Evolutionary conservation across 352 stramenopile genomes (phyloP).

Genomic region (Poterioochromonas sp.): DNA sequence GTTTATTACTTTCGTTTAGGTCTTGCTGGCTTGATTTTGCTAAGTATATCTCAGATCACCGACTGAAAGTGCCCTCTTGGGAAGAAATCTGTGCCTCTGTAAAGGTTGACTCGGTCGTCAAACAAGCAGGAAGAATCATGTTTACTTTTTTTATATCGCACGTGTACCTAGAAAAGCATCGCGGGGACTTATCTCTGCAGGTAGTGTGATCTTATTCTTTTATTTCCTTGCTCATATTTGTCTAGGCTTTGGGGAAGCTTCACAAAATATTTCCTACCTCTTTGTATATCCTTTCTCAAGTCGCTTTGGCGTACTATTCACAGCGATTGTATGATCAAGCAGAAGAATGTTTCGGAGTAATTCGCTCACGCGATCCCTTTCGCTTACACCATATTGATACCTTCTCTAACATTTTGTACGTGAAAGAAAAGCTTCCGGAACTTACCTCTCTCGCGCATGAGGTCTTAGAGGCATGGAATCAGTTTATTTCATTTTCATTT

Average conservation of each 20-base stretch:
- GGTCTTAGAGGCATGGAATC: slow-evolving; percentile 48
- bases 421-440: slow-evolving; percentile 62
- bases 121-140: neutral
- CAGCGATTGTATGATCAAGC: slow-evolving; percentile 46
- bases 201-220: neutral
- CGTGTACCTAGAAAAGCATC: slow-evolving; percentile 12
- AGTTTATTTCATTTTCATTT: neutral
- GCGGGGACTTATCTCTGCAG: slow-evolving; percentile 8
- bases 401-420: slow-evolving; percentile 67
- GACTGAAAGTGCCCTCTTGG: neutral
- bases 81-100: neutral
- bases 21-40: slow-evolving; percentile 19
- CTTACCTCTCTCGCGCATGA: slow-evolving; percentile 49
- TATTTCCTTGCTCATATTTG: neutral
- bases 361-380: slow-evolving; percentile 38
- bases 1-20: neutral
- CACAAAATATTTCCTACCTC: slow-evolving; percentile 12
- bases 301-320: slow-evolving; percentile 59
- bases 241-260: slow-evolving; percentile 22
- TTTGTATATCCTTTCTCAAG: slow-evolving; percentile 34
- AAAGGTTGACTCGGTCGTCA: neutral
- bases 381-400: slow-evolving; percentile 40
- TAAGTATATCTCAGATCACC: neutral
- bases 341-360: slow-evolving; percentile 39
- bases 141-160: slow-evolving; percentile 14